These are phyloP conservation scores for Lentinus polychrous DNA, from an alignment of 1,284 basidiomycete species.

Conservation along the genomic window DNA sequence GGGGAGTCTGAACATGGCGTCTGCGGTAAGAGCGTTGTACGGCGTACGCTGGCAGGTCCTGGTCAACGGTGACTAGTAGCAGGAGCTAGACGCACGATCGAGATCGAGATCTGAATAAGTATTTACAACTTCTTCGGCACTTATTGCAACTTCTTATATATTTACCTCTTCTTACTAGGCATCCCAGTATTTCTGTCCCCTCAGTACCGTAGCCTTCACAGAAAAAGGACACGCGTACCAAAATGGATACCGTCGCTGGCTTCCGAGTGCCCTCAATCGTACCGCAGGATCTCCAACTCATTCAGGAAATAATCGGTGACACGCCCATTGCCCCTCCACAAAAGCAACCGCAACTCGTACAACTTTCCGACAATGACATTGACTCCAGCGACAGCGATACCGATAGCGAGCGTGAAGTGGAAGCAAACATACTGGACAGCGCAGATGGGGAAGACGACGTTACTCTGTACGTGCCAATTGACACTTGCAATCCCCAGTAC, in stretches of 20 bases:
- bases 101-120: no score
- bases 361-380: conserved; percentile 29
- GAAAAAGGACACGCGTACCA: no score
- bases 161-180: no score
- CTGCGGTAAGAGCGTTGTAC: no score
- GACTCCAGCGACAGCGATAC: conserved; percentile 24
- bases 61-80: no score
- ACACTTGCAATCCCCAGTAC: background rate
- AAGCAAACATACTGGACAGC: conserved; percentile 41
- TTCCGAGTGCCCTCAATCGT: conserved; percentile 57
- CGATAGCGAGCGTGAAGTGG: conserved; percentile 64
- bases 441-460: conserved; percentile 28
- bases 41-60: no score
- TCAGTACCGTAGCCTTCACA: no score
- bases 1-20: background rate
- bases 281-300: conserved; percentile 68
- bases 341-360: conserved; percentile 4
- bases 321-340: conserved; percentile 12
- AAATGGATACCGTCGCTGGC: conserved; percentile 10
- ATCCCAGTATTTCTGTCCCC: no score
- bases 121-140: no score
- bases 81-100: background rate
- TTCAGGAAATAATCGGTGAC: conserved; percentile 54
- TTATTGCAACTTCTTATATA: no score
- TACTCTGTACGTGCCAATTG: conserved; percentile 14